These are phyloP conservation scores for Cytospora piceae DNA, from an alignment of 2,329 filamentous ascomycete genomes.

Conservation along the genomic window DNA sequence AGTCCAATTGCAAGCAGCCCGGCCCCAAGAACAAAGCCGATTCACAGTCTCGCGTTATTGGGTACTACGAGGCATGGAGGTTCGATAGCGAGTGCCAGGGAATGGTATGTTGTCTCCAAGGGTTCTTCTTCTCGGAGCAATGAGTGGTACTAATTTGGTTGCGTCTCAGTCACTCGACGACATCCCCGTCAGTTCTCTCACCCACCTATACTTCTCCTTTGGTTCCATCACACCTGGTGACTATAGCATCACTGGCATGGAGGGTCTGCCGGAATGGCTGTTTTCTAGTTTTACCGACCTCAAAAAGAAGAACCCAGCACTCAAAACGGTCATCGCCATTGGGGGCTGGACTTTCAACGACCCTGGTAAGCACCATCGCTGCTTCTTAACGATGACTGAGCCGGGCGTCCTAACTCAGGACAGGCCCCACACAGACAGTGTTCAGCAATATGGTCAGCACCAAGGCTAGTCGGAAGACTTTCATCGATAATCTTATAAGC, in stretches of 20 bases:
- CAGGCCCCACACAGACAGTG: slow-evolving; percentile 10
- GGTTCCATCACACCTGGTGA: slow-evolving; percentile 33
- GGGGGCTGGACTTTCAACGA: slow-evolving; percentile 42
- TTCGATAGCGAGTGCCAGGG: not conserved
- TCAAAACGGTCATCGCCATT: slow-evolving; percentile 38
- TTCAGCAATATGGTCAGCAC: slow-evolving; percentile 28
- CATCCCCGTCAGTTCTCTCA: slow-evolving; percentile 26
- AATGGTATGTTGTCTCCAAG: not conserved
- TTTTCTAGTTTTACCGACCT: slow-evolving; percentile 24
- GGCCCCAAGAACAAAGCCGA: not conserved
- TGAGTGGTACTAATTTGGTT: too few species aligned
- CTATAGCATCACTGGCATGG: slow-evolving; percentile 33
- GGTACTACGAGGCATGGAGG: slow-evolving; percentile 24
- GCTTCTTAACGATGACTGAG: too few species aligned
- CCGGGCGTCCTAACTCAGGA: too few species aligned
- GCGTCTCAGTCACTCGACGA: not conserved
- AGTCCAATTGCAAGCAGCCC: slow-evolving; percentile 15
- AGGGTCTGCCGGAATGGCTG: slow-evolving; percentile 11
- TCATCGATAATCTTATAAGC: slow-evolving; percentile 25
- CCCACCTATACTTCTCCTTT: slow-evolving; percentile 36
- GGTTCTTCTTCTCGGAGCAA: too few species aligned
- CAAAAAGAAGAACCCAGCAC: slow-evolving; percentile 31
- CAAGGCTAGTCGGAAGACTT: slow-evolving; percentile 21
- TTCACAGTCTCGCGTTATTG: slow-evolving; percentile 21
- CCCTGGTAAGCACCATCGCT: slow-evolving; percentile 20